These are phyloP conservation scores for Parvularia atlantis DNA, from an alignment of 78 protist species.

Conservation along the genomic window DNA sequence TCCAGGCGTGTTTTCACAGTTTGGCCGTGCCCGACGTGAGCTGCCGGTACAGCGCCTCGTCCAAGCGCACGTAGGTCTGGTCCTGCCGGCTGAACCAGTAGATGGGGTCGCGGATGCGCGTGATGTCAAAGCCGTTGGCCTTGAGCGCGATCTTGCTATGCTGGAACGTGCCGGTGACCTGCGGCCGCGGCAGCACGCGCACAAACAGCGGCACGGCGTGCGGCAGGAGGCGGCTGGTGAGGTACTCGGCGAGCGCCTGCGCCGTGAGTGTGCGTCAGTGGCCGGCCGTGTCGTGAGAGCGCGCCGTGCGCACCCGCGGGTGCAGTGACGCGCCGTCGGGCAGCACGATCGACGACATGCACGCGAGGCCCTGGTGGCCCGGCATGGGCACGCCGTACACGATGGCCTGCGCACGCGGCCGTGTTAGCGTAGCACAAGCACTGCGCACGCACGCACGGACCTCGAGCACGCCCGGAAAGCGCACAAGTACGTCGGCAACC, in stretches of 20 bases:
- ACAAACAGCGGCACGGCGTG: neutral
- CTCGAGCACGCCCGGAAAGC: neutral
- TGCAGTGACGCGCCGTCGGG: neutral
- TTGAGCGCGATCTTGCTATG: conserved; percentile 10
- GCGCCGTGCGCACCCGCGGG: too few species aligned
- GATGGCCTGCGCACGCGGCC: too few species aligned
- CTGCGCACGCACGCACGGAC: too few species aligned
- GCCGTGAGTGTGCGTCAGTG: too few species aligned
- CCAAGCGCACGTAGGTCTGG: too few species aligned
- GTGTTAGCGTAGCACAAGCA: too few species aligned
- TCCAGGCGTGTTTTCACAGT: too few species aligned
- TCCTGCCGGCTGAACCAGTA: too few species aligned
- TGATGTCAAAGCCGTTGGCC: conserved; percentile 14
- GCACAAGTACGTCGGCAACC: conserved; percentile 7
- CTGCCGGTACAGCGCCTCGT: too few species aligned
- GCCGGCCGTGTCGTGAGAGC: too few species aligned
- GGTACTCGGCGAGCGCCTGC: neutral
- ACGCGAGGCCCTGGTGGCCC: neutral
- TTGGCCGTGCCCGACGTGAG: too few species aligned
- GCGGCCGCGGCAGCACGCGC: neutral
- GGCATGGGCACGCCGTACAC: neutral
- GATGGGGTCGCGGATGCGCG: too few species aligned
- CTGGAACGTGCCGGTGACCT: conserved; percentile 30
- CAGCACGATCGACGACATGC: neutral
- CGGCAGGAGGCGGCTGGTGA: neutral